phyloP scores from a whole-genome alignment of 352 stramenopile species.

The Phytophthora sp. region DNA sequence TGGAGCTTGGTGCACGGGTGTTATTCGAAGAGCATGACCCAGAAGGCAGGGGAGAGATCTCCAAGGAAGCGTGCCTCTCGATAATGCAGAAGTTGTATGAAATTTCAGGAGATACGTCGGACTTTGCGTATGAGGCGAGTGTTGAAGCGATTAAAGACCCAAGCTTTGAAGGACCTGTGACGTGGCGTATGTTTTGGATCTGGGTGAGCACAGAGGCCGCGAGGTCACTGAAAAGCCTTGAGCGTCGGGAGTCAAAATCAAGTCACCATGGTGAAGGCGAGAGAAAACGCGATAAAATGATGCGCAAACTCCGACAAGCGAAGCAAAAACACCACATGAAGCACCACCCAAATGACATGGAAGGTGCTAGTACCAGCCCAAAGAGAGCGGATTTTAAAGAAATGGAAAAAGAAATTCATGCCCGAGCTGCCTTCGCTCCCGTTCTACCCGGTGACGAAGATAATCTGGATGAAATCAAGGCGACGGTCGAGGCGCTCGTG shows the following conservation, averaged over 20 bases:
- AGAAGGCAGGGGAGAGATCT: constrained; percentile 59
- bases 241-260: constrained; percentile 27
- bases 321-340: constrained; percentile 37
- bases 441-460: constrained; percentile 33
- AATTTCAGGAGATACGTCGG: constrained; percentile 65
- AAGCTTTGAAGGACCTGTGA: constrained; percentile 64
- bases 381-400: constrained; percentile 17
- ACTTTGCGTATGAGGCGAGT: constrained; percentile 64
- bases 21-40: constrained; percentile 87
- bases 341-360: constrained; percentile 16
- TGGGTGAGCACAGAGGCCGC: constrained; percentile 85
- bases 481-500: constrained; percentile 71
- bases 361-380: constrained; percentile 2
- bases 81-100: constrained; percentile 82
- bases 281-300: constrained; percentile 34
- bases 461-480: constrained; percentile 52
- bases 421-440: constrained; percentile 30
- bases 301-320: constrained; percentile 27
- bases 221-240: constrained; percentile 64
- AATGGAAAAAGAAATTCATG: constrained; percentile 36
- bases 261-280: constrained; percentile 11
- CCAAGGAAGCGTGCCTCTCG: constrained; percentile 67
- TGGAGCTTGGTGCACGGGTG: constrained; percentile 81
- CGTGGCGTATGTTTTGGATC: constrained; percentile 86
- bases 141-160: constrained; percentile 66